These are phyloP conservation scores for Hyaloscypha bicolor DNA, from an alignment of 495 filamentous ascomycete species.

Conservation along the genomic window DNA sequence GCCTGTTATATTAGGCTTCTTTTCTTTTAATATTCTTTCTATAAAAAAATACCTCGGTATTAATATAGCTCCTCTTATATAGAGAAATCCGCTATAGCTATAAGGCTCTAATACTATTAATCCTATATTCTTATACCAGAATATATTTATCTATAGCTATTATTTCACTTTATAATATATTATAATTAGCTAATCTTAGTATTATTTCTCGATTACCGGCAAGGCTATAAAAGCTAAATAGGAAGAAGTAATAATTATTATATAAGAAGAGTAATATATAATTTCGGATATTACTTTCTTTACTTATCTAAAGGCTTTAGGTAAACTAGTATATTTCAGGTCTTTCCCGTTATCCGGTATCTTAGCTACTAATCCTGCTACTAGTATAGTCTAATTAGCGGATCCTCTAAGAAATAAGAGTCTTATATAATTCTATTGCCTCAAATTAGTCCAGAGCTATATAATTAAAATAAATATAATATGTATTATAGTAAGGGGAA, in stretches of 20 bases:
- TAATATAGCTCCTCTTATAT: too few relatives aligned
- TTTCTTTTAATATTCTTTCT: background rate
- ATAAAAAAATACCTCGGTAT: too few relatives aligned
- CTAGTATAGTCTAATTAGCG: constrained; percentile 18
- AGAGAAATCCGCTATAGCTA: too few relatives aligned
- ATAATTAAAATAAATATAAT: constrained; percentile 18
- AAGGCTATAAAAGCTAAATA: constrained; percentile 15
- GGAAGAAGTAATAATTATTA: constrained; percentile 4
- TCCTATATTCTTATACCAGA: constrained; percentile 19
- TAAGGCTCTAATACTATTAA: constrained; percentile 19
- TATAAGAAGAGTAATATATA: background rate
- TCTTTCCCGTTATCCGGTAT: constrained; percentile 17
- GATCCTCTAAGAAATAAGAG: constrained; percentile 12
- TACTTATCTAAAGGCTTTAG: constrained; percentile 12
- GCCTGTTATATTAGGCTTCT: background rate
- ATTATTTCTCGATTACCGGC: constrained; percentile 20
- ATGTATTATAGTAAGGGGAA: background rate
- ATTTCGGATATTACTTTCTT: background rate
- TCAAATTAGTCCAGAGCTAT: constrained; percentile 11
- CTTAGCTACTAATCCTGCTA: constrained; percentile 21
- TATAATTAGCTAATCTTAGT: constrained; percentile 8
- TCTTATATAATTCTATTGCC: constrained; percentile 7
- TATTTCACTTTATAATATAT: background rate
- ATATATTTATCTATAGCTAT: constrained; percentile 17
- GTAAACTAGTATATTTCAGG: constrained; percentile 14